phyloP scores from a whole-genome alignment of 208 protist genomes.

The Kentomonas sorsogonicus region DNA sequence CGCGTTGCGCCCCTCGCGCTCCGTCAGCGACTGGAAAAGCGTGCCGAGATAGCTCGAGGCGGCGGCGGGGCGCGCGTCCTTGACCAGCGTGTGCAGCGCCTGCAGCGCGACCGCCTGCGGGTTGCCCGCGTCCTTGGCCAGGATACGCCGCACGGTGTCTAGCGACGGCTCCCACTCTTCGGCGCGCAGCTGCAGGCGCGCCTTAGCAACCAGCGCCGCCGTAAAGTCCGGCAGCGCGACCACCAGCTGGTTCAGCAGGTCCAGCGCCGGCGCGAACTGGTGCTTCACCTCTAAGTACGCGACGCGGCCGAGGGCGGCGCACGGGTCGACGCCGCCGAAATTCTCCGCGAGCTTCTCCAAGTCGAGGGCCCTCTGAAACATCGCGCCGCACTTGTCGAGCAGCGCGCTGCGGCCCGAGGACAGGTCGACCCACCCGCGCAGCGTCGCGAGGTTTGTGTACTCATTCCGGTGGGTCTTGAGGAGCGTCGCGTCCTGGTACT shows the following conservation, averaged over 20 bases:
- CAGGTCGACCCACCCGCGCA: slow-evolving; percentile 87
- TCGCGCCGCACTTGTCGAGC: slow-evolving; percentile 72
- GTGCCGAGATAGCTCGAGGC: slow-evolving; percentile 49
- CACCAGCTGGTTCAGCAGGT: slow-evolving; percentile 77
- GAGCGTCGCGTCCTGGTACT: slow-evolving; percentile 21
- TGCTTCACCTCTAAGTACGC: slow-evolving; percentile 82
- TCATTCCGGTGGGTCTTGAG: slow-evolving; percentile 63
- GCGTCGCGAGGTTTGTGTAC: slow-evolving; percentile 68
- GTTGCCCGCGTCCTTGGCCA: slow-evolving; percentile 71
- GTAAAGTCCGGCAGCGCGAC: slow-evolving; percentile 62
- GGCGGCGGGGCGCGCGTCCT: slow-evolving; percentile 61
- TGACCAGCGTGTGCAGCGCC: slow-evolving; percentile 72
- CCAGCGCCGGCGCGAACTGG: slow-evolving; percentile 68
- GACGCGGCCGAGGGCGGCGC: slow-evolving; percentile 79
- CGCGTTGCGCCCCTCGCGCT: slow-evolving; percentile 79
- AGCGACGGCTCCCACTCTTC: slow-evolving; percentile 92
- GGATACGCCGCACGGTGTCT: slow-evolving; percentile 79
- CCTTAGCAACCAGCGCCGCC: slow-evolving; percentile 73
- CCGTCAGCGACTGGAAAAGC: slow-evolving; percentile 52
- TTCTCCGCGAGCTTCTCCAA: slow-evolving; percentile 34
- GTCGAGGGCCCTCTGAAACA: slow-evolving; percentile 68
- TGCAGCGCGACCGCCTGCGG: slow-evolving; percentile 70
- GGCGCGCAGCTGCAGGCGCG: slow-evolving; percentile 78
- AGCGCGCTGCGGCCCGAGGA: slow-evolving; percentile 67
- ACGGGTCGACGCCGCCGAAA: slow-evolving; percentile 41